Conservation (phyloP, 768 basidiomycete species). For the Mycena leptocephala region DNA sequence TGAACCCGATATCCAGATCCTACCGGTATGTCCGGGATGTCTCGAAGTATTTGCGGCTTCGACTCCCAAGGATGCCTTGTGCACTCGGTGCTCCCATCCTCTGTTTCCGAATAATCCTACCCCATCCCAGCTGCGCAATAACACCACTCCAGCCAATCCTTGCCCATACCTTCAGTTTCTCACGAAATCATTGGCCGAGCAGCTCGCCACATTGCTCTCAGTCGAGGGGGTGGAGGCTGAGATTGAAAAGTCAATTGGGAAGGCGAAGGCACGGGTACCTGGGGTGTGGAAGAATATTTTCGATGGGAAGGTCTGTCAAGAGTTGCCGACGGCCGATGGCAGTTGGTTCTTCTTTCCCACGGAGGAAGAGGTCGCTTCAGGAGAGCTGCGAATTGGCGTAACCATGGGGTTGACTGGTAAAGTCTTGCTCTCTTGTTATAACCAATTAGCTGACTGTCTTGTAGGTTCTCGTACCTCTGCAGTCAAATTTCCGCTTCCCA, state of each 20-base stretch:
- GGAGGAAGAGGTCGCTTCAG: conserved; percentile 31
- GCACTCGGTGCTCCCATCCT: background rate
- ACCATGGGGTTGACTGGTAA: conserved; percentile 54
- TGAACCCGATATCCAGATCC: conserved; percentile 34
- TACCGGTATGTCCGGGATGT: conserved; percentile 44
- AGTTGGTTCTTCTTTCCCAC: conserved; percentile 45
- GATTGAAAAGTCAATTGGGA: background rate
- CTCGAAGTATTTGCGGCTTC: conserved; percentile 35
- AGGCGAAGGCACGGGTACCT: background rate
- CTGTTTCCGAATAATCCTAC: background rate
- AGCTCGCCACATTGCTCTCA: background rate
- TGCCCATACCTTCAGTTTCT: background rate
- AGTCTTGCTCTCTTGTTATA: background rate
- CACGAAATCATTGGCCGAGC: background rate
- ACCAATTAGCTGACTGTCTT: background rate
- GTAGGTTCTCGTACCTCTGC: conserved; percentile 54
- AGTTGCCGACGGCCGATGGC: conserved; percentile 43
- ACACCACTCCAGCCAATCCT: background rate
- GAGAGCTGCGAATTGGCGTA: conserved; percentile 47
- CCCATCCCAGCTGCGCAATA: background rate
- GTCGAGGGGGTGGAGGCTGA: background rate
- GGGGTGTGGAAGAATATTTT: conserved; percentile 12
- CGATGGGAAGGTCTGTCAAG: conserved; percentile 44
- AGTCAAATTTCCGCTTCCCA: conserved; percentile 54
- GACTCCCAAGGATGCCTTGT: conserved; percentile 4